Evolutionary conservation across 169 alveolate species (phyloP).

Genomic region (Cryptosporidium baileyi): DNA sequence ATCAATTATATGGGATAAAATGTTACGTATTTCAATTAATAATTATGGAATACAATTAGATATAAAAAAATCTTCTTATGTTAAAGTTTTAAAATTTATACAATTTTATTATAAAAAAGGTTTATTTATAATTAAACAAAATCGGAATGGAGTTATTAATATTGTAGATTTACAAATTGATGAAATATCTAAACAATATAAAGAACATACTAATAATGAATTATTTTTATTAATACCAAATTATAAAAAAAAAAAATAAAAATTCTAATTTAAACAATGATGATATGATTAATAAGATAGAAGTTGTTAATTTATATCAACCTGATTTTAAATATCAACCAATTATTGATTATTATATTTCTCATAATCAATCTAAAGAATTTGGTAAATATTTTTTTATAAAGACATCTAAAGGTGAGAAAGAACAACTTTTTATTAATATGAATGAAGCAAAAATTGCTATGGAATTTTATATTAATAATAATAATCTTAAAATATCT

Average conservation of each 20-base stretch:
- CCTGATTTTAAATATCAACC: constrained; percentile 18
- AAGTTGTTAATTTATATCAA: constrained; percentile 3
- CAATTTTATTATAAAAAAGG: constrained; percentile 11
- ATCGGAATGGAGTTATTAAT: constrained; percentile 13
- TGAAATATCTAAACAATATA: not conserved
- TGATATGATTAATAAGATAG: not conserved
- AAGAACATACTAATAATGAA: not conserved
- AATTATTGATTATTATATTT: constrained; percentile 12
- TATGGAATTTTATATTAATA: constrained; percentile 30
- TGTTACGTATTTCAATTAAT: not conserved
- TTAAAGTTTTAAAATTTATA: constrained; percentile 30
- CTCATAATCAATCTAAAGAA: not conserved
- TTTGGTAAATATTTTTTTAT: not conserved
- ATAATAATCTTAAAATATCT: constrained; percentile 5
- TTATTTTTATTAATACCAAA: not conserved
- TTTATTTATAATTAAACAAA: constrained; percentile 11
- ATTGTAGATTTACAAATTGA: constrained; percentile 9
- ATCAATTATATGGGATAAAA: constrained; percentile 58
- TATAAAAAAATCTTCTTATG: constrained; percentile 38
- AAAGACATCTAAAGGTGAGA: constrained; percentile 55
- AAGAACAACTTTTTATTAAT: constrained; percentile 7
- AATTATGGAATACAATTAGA: constrained; percentile 11
- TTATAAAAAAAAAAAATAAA: not conserved
- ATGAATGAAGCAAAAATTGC: not conserved
- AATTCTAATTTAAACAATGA: not conserved